Evolutionary conservation across 108 stramenopile genomes (phyloP), one percentile per base, ranked within the genome.

Genomic region (Fistulifera pelliculosa): DNA sequence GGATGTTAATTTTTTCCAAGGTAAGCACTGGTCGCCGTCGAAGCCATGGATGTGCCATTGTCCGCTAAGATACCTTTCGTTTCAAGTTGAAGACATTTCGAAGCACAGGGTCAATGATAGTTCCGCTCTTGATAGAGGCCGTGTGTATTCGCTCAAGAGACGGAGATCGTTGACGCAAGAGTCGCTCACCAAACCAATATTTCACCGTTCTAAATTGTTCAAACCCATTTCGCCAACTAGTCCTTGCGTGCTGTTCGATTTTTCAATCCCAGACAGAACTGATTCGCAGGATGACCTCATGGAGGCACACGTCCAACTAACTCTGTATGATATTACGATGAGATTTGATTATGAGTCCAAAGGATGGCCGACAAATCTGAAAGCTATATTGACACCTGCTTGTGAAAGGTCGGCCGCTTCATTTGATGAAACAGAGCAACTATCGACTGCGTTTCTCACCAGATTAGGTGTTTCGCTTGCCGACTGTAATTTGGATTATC

Each of bases 401-500:
- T 10, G 31, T 8, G 31, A 8, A 35, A 35, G 8, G 6, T 35
- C 31, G 6, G 31, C 31, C 31, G 8, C 6, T 35, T 6, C 31
- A n/a, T n/a, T n/a, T n/a, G n/a, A n/a, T n/a, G n/a, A n/a, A n/a
- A n/a, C n/a, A n/a, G n/a, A n/a, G n/a, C n/a, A n/a, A n/a, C n/a
- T n/a, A n/a, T n/a, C n/a, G n/a, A 35, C 19, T 50, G 49, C 49
- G 1, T 22, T 49, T 4, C 19, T 59, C 13, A 24, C 49, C 28
- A 63, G 73, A 42, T 27, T 90, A 42, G 81, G 79, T 49, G 47
- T 85, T 40, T 77, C 76, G 35, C 38, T 79, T 22, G 62, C 76
- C 15, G 89, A 90, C 56, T 76, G 80, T 38, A 85, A 83, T 58
- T 8, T 90, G 24, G 89, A 90, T 53, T 90, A 85, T 60, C 62